A percentile compares a stretch with the other conserved stretches of the same genome.
phyloP scores from a whole-genome alignment of 179 eudicot genomes.

The Beta corolliflora region DNA sequence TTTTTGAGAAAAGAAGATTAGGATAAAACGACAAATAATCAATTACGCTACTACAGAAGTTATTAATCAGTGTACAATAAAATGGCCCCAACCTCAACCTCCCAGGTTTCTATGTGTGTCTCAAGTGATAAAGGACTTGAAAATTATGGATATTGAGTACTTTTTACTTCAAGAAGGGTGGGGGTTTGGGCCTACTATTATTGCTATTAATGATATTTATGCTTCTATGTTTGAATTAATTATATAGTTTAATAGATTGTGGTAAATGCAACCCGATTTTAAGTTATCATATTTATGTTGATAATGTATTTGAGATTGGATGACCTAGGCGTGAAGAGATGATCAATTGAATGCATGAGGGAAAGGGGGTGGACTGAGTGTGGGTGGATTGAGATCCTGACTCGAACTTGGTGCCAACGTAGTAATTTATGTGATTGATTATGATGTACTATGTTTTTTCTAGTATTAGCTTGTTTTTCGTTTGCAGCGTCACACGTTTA shows the following conservation, averaged over 20 bases:
- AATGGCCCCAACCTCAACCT: background rate
- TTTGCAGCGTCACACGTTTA: too few species aligned
- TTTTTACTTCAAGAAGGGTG: background rate
- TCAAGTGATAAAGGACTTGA: background rate
- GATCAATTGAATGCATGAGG: too few species aligned
- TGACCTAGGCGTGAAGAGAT: too few species aligned
- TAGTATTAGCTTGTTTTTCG: too few species aligned
- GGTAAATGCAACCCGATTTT: too few species aligned
- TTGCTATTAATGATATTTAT: background rate
- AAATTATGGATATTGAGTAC: conserved; percentile 3
- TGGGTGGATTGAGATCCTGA: too few species aligned
- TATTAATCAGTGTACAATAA: background rate
- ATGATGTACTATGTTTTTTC: too few species aligned
- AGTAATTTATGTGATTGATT: too few species aligned
- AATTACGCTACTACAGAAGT: background rate
- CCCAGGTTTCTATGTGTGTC: background rate
- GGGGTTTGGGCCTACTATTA: conserved; percentile 10
- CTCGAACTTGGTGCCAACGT: too few species aligned
- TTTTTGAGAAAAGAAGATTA: background rate
- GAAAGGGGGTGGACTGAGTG: too few species aligned
- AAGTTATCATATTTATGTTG: background rate
- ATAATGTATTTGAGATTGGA: too few species aligned
- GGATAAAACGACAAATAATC: conserved; percentile 1
- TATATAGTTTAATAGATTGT: too few species aligned
- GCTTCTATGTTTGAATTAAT: background rate